Conservation (phyloP, 2,329 filamentous ascomycete genomes). For the Aspergillus ustus region DNA sequence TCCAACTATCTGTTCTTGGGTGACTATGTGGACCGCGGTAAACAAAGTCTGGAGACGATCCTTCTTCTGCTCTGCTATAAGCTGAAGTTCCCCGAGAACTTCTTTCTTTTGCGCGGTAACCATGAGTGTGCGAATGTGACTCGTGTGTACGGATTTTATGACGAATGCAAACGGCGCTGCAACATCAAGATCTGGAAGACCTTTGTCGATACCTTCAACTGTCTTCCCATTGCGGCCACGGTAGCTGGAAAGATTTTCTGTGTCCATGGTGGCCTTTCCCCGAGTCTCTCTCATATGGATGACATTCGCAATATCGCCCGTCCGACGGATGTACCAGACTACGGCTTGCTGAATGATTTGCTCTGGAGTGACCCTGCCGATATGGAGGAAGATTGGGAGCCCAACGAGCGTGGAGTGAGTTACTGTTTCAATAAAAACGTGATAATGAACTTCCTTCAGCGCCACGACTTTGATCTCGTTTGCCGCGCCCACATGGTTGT, state of each 20-base stretch:
- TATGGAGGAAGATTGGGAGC: conserved; percentile 98
- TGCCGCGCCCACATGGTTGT: conserved; percentile 99
- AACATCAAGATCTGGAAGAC: conserved; percentile 99
- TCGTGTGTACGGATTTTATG: conserved; percentile 95
- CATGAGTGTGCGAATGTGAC: conserved; percentile 98
- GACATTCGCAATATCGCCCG: conserved; percentile 95
- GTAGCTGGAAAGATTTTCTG: conserved; percentile 98
- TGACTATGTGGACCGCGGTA: conserved; percentile 95
- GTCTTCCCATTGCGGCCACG: conserved; percentile 91
- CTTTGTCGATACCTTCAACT: conserved; percentile 96
- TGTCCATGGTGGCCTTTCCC: conserved; percentile 92
- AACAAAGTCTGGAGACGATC: conserved; percentile 95
- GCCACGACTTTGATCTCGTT: conserved; percentile 96
- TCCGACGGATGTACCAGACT: conserved; percentile 96
- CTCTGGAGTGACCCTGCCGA: conserved; percentile 98
- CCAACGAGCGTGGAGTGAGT: conserved; percentile 93
- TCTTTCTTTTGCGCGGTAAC: conserved; percentile 91
- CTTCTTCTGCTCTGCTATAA: conserved; percentile 93
- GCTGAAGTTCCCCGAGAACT: conserved; percentile 96
- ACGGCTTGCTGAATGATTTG: conserved; percentile 91
- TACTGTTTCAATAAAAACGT: conserved; percentile 99
- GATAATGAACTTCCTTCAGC: conserved; percentile 91
- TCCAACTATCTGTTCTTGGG: conserved; percentile 94
- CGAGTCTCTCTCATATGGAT: conserved; percentile 93
- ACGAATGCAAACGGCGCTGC: conserved; percentile 94